Base-by-base conservation (phyloP, 192 early-diverging fungal species). In the Rhizophagus prolifer region DNA sequence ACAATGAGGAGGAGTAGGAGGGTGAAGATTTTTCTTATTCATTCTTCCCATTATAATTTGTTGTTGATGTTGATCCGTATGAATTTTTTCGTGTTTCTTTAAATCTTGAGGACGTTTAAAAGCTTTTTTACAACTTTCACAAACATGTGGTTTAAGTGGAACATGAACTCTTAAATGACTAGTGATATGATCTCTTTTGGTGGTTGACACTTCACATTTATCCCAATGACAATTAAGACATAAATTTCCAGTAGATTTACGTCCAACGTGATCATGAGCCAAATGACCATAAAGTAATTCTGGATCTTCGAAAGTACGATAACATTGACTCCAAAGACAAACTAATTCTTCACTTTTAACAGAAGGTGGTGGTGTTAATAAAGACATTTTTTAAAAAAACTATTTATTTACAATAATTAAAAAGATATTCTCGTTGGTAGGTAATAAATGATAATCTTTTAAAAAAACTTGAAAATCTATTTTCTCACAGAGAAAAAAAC, bases 141-240 rank as follows among this genome's bases (percentile, higher is more conserved):
- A 98, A 36, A 83, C 82, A 84, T 95, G 90, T 9, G 97, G 97
- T 84, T 97, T 97, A 25, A 95, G 88, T 9, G 94, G 90, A 8
- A 99, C 90, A 81, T 99, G 97, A 60, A 96, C 92, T 70, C 96
- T 87, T 76, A 97, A 83, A 79, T 99, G 97, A n/a, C 91, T 93
- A n/a, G 96, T 99, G 64, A 98, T 93, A 81, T 99, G 97, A 82
- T 99, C 97, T 76, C 97, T 85, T 87, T 99, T 99, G 25, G 85
- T 83, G 58, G 90, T 91, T 58, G 81, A 81, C 31, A 90, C 85
- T 25, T 80, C 79, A 85, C 97, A 97, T 41, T 85, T 89, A 50
- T 91, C 92, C 96, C 96, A 99, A 65, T 89, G 87, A 84, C 97
- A 99, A 59, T 83, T 86, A 58, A 99, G 89, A 61, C 92, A 95